Conservation (phyloP, 805 yeast genomes). For the Ascoidea tarda region DNA sequence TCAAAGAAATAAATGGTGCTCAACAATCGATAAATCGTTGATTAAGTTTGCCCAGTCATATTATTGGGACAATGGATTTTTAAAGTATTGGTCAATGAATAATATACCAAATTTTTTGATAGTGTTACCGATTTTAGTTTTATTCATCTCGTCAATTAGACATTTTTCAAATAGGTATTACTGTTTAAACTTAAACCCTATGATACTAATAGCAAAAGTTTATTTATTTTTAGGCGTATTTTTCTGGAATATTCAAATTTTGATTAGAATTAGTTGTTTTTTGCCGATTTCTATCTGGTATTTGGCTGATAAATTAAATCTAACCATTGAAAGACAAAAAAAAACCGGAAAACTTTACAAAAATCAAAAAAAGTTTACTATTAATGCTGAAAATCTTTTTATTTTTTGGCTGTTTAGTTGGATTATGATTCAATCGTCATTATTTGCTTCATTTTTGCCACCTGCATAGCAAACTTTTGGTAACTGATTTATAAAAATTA, state of each 20-base stretch:
- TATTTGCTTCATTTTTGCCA: slow-evolving; percentile 77
- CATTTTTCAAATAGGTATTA: slow-evolving; percentile 24
- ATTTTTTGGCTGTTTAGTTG: slow-evolving; percentile 42
- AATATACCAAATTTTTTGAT: slow-evolving; percentile 76
- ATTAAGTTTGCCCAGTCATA: slow-evolving; percentile 58
- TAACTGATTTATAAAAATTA: no score
- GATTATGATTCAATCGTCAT: slow-evolving; percentile 52
- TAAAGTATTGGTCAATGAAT: slow-evolving; percentile 68
- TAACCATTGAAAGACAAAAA: slow-evolving; percentile 10
- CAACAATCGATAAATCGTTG: slow-evolving; percentile 30
- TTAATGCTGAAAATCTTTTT: slow-evolving; percentile 21
- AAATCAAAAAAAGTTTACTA: slow-evolving; percentile 10
- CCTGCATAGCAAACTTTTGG: slow-evolving; percentile 48
- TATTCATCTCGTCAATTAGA: slow-evolving; percentile 27
- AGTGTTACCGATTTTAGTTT: slow-evolving; percentile 50
- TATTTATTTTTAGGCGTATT: slow-evolving; percentile 37
- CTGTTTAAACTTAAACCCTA: slow-evolving; percentile 22
- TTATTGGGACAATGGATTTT: slow-evolving; percentile 80
- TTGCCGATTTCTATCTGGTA: slow-evolving; percentile 70
- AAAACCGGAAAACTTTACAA: slow-evolving; percentile 7
- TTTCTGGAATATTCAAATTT: slow-evolving; percentile 75
- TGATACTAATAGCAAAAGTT: slow-evolving; percentile 26
- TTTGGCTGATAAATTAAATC: slow-evolving; percentile 26
- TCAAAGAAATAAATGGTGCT: slow-evolving; percentile 69
- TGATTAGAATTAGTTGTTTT: slow-evolving; percentile 67